These are phyloP conservation scores for Solanum peruvianum DNA, from an alignment of 257 asterid species.

Conservation along the genomic window DNA sequence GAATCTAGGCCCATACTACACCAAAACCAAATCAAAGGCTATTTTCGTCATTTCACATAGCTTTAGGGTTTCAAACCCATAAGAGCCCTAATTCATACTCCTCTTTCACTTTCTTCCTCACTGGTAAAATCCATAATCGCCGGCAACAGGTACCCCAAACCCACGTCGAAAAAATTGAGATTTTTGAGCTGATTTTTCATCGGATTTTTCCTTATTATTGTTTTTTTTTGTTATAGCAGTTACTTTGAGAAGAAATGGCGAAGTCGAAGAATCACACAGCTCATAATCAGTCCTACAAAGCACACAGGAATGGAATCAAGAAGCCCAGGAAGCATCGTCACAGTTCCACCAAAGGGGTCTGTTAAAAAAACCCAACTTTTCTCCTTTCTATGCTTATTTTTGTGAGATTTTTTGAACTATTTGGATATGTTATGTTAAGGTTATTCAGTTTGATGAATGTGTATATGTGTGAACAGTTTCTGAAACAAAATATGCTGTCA, in stretches of 20 bases:
- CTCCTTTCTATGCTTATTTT: neutral
- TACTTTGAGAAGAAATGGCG: slow-evolving; percentile 37
- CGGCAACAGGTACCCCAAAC: neutral
- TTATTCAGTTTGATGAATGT: neutral
- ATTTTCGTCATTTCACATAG: neutral
- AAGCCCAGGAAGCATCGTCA: slow-evolving; percentile 69
- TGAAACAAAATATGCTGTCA: neutral
- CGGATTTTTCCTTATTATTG: neutral
- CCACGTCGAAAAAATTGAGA: neutral
- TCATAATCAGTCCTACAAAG: slow-evolving; percentile 81
- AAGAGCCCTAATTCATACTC: neutral
- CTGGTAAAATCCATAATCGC: neutral
- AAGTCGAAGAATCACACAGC: slow-evolving; percentile 94
- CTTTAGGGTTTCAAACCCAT: neutral
- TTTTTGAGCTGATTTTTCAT: neutral
- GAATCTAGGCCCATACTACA: neutral
- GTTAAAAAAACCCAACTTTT: neutral
- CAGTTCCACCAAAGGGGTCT: slow-evolving; percentile 77
- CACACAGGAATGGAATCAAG: slow-evolving; percentile 86
- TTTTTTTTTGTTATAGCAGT: neutral
- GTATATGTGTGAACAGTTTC: neutral
- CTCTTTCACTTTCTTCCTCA: neutral
- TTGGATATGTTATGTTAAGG: neutral
- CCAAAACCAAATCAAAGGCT: neutral
- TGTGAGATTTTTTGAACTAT: accelerated